Percentiles rank a stretch among this genome's conserved stretches.
Evolutionary conservation across 768 basidiomycete genomes (phyloP).

Genomic region (Gelatoporia subvermispora): DNA sequence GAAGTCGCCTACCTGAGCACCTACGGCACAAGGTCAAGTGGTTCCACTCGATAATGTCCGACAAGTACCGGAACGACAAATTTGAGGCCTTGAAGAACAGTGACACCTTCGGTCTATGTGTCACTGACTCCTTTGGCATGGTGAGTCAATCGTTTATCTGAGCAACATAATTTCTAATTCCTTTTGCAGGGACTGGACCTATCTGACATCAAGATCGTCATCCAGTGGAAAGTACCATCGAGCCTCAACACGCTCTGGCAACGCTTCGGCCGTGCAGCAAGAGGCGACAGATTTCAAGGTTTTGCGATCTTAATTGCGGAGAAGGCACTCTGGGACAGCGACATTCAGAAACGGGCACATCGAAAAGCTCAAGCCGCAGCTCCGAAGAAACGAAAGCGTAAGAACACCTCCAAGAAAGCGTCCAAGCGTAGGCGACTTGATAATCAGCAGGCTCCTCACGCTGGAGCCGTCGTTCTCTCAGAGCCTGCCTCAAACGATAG

Average conservation of each 20-base stretch:
- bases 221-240: slow-evolving; percentile 29
- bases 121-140: slow-evolving; percentile 32
- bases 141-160: too few species aligned
- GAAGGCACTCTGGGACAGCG: slow-evolving; percentile 7
- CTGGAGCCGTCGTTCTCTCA: too few species aligned
- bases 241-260: slow-evolving; percentile 29
- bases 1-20: background rate
- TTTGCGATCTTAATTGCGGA: slow-evolving; percentile 14
- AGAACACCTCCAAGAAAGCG: too few species aligned
- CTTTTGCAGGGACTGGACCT: slow-evolving; percentile 36
- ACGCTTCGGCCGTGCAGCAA: slow-evolving; percentile 27
- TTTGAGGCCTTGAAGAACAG: too few species aligned
- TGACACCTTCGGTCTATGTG: slow-evolving; percentile 23
- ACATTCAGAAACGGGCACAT: background rate
- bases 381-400: too few species aligned
- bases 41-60: slow-evolving; percentile 26
- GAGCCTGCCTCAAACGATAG: too few species aligned
- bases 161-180: too few species aligned
- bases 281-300: slow-evolving; percentile 7
- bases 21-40: slow-evolving; percentile 17
- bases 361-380: too few species aligned
- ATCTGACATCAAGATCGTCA: slow-evolving; percentile 27
- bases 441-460: too few species aligned
- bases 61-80: too few species aligned
- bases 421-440: too few species aligned